phyloP scores from a whole-genome alignment of 2,329 filamentous ascomycete species.

The Sporothrix pseudoabietina region DNA sequence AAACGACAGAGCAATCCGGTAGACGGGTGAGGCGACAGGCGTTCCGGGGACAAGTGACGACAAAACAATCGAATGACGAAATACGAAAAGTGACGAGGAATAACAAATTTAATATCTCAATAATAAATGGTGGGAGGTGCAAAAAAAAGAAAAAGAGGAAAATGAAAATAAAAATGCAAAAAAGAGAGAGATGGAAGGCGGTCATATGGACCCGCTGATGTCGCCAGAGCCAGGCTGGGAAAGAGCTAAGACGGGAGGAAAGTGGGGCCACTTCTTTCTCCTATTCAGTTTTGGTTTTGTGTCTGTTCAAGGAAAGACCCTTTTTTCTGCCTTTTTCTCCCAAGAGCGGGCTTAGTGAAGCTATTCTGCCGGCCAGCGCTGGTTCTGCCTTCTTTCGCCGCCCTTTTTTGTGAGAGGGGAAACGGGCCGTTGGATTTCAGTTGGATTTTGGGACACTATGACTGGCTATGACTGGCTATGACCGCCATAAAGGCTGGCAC shows the following conservation, averaged over 20 bases:
- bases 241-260: conserved; percentile 25
- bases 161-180: conserved; percentile 22
- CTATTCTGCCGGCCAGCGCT: background rate
- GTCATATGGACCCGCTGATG: conserved; percentile 21
- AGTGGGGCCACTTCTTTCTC: conserved; percentile 21
- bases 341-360: background rate
- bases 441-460: background rate
- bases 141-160: conserved; percentile 3
- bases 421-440: background rate
- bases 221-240: conserved; percentile 22
- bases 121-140: conserved; percentile 19
- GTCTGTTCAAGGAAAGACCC: background rate
- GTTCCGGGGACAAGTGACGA: background rate
- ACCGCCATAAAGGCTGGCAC: background rate
- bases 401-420: background rate
- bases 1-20: background rate
- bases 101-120: background rate
- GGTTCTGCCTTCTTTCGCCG: conserved; percentile 6
- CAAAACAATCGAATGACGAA: background rate
- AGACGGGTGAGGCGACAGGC: background rate
- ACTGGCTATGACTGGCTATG: background rate
- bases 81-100: background rate
- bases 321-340: background rate
- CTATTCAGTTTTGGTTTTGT: background rate
- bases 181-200: conserved; percentile 23